Evolutionary conservation across 2,329 filamentous ascomycete species (phyloP).

Genomic region (Fusarium anthophilum): DNA sequence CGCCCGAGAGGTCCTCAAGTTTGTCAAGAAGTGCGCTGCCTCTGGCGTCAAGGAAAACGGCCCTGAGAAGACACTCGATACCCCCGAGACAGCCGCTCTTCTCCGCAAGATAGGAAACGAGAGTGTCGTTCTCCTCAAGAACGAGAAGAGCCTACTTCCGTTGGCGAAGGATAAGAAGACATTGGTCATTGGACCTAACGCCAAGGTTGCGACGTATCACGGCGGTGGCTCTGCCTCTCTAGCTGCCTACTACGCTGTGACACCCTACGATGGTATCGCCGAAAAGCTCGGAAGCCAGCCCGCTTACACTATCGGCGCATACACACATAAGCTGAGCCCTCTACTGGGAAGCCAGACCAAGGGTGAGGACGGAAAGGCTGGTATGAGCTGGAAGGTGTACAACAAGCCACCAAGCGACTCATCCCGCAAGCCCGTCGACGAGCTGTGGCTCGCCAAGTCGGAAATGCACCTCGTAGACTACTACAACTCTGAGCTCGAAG

Average conservation of each 20-base stretch:
- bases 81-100: slow-evolving; percentile 68
- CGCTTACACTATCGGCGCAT: slow-evolving; percentile 67
- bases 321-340: slow-evolving; percentile 72
- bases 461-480: slow-evolving; percentile 62
- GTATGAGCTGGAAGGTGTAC: slow-evolving; percentile 71
- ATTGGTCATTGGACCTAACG: slow-evolving; percentile 66
- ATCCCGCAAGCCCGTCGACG: slow-evolving; percentile 61
- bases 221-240: slow-evolving; percentile 73
- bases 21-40: slow-evolving; percentile 66
- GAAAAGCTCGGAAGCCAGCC: slow-evolving; percentile 57
- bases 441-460: slow-evolving; percentile 58
- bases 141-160: slow-evolving; percentile 71
- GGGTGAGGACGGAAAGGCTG: slow-evolving; percentile 61
- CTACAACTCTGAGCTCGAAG: slow-evolving; percentile 61
- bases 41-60: slow-evolving; percentile 65
- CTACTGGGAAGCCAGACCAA: slow-evolving; percentile 63
- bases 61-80: slow-evolving; percentile 64
- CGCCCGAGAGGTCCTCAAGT: slow-evolving; percentile 65
- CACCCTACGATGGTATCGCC: slow-evolving; percentile 76
- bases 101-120: slow-evolving; percentile 74
- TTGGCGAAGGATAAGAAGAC: slow-evolving; percentile 70
- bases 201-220: slow-evolving; percentile 65
- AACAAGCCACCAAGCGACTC: slow-evolving; percentile 63
- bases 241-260: slow-evolving; percentile 72
- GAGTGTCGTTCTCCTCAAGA: slow-evolving; percentile 78